These are phyloP conservation scores for Penicillium sp. DNA, from an alignment of 2,329 filamentous ascomycete species.

Conservation along the genomic window DNA sequence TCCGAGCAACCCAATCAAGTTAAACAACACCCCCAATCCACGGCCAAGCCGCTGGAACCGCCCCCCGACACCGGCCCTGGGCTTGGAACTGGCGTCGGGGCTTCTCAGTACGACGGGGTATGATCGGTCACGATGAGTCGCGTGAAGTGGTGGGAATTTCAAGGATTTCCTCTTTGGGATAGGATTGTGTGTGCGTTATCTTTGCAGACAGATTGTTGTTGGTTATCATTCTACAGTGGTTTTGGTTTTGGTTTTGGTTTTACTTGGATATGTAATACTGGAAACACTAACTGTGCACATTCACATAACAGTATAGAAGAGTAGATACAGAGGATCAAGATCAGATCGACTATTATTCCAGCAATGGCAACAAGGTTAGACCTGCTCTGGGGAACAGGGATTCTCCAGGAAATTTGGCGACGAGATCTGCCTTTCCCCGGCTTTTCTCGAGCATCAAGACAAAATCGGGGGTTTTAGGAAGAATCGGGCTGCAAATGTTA, in stretches of 20 bases:
- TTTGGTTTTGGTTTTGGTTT: neutral
- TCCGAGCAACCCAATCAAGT: constrained; percentile 2
- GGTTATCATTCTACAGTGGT: neutral
- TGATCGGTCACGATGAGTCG: neutral
- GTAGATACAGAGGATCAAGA: neutral
- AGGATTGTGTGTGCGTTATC: neutral
- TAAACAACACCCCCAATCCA: constrained; percentile 2
- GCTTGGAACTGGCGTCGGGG: constrained; percentile 6
- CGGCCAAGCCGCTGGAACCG: constrained; percentile 9
- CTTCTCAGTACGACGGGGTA: neutral
- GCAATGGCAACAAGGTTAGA: neutral
- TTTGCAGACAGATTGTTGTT: neutral
- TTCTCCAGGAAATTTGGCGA: constrained; percentile 21
- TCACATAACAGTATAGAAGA: neutral
- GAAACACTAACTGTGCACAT: neutral
- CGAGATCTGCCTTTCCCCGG: constrained; percentile 21
- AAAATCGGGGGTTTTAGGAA: constrained; percentile 38
- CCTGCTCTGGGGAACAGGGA: constrained; percentile 14
- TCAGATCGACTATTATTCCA: neutral
- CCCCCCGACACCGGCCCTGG: constrained; percentile 32
- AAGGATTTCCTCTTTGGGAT: neutral
- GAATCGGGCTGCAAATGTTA: constrained; percentile 5
- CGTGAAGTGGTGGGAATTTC: neutral
- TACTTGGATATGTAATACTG: constrained; percentile 11
- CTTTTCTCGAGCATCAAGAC: constrained; percentile 23